phyloP scores from a whole-genome alignment of 2,329 filamentous ascomycete genomes.

The Talaromyces sp. region DNA sequence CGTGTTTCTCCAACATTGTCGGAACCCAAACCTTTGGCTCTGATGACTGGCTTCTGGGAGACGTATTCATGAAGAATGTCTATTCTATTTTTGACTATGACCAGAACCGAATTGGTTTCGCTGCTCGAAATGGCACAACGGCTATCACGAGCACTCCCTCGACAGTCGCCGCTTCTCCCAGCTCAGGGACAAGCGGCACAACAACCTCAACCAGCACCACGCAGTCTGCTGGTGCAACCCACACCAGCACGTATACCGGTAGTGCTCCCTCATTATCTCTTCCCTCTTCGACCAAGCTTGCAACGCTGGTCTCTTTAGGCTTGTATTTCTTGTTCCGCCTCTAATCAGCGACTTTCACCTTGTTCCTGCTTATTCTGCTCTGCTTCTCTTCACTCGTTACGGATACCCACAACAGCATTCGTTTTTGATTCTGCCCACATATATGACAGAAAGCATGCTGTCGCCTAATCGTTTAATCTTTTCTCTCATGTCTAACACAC shows the following conservation, averaged over 20 bases:
- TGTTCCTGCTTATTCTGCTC: not conserved
- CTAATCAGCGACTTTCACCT: not conserved
- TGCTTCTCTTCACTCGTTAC: slow-evolving; percentile 11
- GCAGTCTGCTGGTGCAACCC: not conserved
- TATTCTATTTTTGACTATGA: slow-evolving; percentile 82
- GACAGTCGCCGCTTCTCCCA: not conserved
- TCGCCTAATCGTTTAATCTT: slow-evolving; percentile 11
- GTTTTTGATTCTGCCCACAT: not conserved
- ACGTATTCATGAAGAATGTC: slow-evolving; percentile 84
- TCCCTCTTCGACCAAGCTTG: not conserved
- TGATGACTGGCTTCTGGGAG: slow-evolving; percentile 73
- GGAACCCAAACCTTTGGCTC: slow-evolving; percentile 63
- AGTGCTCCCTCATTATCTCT: not conserved
- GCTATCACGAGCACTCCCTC: not conserved
- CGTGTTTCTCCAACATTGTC: slow-evolving; percentile 67
- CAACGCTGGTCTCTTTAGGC: not conserved
- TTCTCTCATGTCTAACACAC: slow-evolving; percentile 2
- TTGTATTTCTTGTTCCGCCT: slow-evolving; percentile 3
- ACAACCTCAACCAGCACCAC: slow-evolving; percentile 7
- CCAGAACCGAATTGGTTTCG: slow-evolving; percentile 39
- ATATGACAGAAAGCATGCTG: slow-evolving; percentile 13
- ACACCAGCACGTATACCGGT: not conserved
- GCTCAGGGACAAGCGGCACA: slow-evolving; percentile 2
- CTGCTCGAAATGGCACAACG: slow-evolving; percentile 17
- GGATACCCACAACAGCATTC: slow-evolving; percentile 17